Percentiles rank a stretch among this genome's conserved stretches.
Evolutionary conservation across 176 grass and related monocot genomes (phyloP).

Genomic region (Juncus inflexus): DNA sequence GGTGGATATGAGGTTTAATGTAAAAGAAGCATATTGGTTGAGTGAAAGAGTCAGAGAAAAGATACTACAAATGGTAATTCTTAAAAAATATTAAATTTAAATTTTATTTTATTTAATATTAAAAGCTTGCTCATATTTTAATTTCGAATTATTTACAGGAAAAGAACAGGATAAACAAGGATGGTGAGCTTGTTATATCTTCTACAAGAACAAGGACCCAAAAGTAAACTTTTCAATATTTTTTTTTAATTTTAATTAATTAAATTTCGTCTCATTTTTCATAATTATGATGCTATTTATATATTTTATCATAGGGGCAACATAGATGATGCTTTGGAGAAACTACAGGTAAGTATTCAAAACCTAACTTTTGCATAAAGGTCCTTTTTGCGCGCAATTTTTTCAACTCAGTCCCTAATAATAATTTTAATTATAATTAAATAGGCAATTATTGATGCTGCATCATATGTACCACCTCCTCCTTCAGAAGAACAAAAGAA

Average conservation of each 20-base stretch:
- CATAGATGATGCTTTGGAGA: constrained; percentile 87
- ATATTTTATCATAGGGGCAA: constrained; percentile 59
- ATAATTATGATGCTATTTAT: constrained; percentile 5
- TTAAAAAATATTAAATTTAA: constrained; percentile 23
- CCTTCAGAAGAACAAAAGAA: constrained; percentile 94
- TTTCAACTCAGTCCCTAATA: neutral
- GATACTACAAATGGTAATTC: constrained; percentile 72
- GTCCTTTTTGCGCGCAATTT: neutral
- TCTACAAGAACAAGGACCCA: constrained; percentile 98
- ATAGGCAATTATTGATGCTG: constrained; percentile 89
- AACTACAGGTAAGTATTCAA: constrained; percentile 62
- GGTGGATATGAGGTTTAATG: constrained; percentile 97
- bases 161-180: constrained; percentile 94
- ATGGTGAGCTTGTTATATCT: constrained; percentile 87
- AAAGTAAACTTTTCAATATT: constrained; percentile 44
- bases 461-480: constrained; percentile 88
- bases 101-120: constrained; percentile 8
- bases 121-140: constrained; percentile 1
- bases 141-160: constrained; percentile 44
- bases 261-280: neutral
- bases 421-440: constrained; percentile 8
- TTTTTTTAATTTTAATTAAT: neutral
- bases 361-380: neutral
- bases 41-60: constrained; percentile 78
- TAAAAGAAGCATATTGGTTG: constrained; percentile 84